Conservation (phyloP, 768 basidiomycete species). For the Tricholoma flavovirens region DNA sequence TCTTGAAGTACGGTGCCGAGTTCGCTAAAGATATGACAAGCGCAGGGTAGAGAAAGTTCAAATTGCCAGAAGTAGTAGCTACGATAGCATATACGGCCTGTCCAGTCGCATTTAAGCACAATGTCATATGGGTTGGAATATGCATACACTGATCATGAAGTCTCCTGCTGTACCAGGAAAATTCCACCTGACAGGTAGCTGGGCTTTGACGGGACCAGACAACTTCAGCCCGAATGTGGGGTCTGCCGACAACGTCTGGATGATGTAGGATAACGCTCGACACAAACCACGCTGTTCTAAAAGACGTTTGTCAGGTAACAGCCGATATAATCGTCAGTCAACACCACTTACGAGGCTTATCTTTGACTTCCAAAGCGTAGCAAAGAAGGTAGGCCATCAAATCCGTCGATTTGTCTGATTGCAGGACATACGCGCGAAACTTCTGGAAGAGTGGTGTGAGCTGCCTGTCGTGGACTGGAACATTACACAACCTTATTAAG, state of each 20-base stretch:
- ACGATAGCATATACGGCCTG: slow-evolving; percentile 89
- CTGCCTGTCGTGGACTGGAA: not conserved
- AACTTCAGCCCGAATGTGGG: slow-evolving; percentile 69
- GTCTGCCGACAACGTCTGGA: slow-evolving; percentile 89
- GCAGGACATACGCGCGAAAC: slow-evolving; percentile 78
- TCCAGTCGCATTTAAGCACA: slow-evolving; percentile 5
- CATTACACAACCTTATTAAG: slow-evolving; percentile 69
- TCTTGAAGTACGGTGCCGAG: slow-evolving; percentile 78
- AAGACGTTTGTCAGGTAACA: not conserved
- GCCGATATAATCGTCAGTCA: not conserved
- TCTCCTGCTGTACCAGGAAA: slow-evolving; percentile 72
- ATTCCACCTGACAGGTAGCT: slow-evolving; percentile 74
- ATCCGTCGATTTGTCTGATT: slow-evolving; percentile 75
- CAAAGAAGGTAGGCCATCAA: slow-evolving; percentile 74
- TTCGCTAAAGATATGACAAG: slow-evolving; percentile 89
- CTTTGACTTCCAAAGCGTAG: slow-evolving; percentile 84
- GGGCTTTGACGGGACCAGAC: slow-evolving; percentile 53
- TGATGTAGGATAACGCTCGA: slow-evolving; percentile 82
- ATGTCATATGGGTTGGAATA: not conserved
- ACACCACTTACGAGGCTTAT: slow-evolving; percentile 72
- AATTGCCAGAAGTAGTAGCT: slow-evolving; percentile 75
- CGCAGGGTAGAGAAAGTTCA: slow-evolving; percentile 87
- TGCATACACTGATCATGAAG: slow-evolving; percentile 78
- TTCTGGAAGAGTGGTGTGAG: slow-evolving; percentile 47
- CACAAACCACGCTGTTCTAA: slow-evolving; percentile 89